A percentile compares a stretch with the other conserved stretches of the same genome.
Conservation (phyloP, 164 flowering plant species). For the Piper longum region DNA sequence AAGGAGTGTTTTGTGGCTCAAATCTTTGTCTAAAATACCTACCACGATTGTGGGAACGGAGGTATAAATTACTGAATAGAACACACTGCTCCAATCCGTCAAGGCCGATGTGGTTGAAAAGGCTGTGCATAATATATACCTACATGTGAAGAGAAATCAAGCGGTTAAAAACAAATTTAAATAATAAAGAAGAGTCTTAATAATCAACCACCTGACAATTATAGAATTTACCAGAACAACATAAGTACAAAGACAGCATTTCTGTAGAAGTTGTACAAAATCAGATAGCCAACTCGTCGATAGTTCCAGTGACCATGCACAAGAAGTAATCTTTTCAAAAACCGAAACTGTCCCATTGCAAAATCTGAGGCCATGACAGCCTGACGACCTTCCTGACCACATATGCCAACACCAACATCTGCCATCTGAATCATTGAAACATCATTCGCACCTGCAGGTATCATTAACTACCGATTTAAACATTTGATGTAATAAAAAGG, state of each 20-base stretch:
- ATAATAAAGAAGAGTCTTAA: background rate
- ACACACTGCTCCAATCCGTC: conserved; percentile 90
- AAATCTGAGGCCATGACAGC: conserved; percentile 98
- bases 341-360: conserved; percentile 94
- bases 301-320: conserved; percentile 97
- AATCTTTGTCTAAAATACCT: conserved; percentile 77
- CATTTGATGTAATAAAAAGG: background rate
- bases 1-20: conserved; percentile 63
- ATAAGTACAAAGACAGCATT: conserved; percentile 89
- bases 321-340: conserved; percentile 66
- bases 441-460: conserved; percentile 72
- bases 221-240: conserved; percentile 63
- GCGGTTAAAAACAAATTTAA: background rate
- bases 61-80: conserved; percentile 78
- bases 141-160: conserved; percentile 10
- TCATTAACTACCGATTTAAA: too few species aligned
- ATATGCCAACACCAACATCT: conserved; percentile 91
- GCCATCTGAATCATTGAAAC: conserved; percentile 99
- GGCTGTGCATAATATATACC: conserved; percentile 73
- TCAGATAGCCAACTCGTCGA: conserved; percentile 74
- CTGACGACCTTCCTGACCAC: conserved; percentile 97
- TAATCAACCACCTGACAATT: background rate
- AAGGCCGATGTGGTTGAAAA: conserved; percentile 82
- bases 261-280: conserved; percentile 85
- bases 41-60: conserved; percentile 82